Evolutionary conservation across 352 stramenopile species (phyloP), one percentile per base, ranked within the genome.

Genomic region (Pythium scleroteichum): DNA sequence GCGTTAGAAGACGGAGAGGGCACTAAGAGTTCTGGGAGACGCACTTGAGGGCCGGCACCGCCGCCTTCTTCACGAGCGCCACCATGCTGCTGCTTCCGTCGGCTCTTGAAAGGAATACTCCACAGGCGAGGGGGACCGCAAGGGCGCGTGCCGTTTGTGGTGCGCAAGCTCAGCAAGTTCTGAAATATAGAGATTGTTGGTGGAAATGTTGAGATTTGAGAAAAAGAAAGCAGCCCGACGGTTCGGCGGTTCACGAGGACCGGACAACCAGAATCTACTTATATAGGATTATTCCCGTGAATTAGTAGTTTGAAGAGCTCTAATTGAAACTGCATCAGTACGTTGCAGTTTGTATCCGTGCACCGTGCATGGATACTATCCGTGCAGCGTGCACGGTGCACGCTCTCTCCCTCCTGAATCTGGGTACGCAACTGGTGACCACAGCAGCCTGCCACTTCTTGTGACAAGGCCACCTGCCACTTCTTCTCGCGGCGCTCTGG

Each of bases 21-120:
- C n/a, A n/a, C n/a, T n/a, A n/a, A n/a, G n/a, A n/a, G n/a, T n/a
- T n/a, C n/a, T n/a, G 29, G 1, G 16, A 33, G 51, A 66, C 65
- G 51, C 68, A 76, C 69, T 73, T 76, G 35, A 71, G 57, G 44
- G 65, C 69, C 39, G 53, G 57, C 45, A 51, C 58, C n/a, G 53
- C 62, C 26, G 49, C 54, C 53, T 75, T 71, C 49, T 65, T 68
- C 51, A 62, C 59, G 45, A 75, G 57, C 50, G 68, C 51, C 55
- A 68, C 63, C 63, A 75, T 75, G 33, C 53, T 50, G 50, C 46
- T 55, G 55, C 39, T 68, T 64, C 24, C 48, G 45, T 69, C 56
- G 49, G 62, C 55, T 69, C 50, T 54, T 50, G 52, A 61, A 52
- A 62, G 51, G 49, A 59, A 64, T 57, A 33, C 45, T 35, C 23